Percentiles rank a stretch among this genome's conserved stretches.
Evolutionary conservation across 495 filamentous ascomycete species (phyloP).

Genomic region (Tuber aestivum): DNA sequence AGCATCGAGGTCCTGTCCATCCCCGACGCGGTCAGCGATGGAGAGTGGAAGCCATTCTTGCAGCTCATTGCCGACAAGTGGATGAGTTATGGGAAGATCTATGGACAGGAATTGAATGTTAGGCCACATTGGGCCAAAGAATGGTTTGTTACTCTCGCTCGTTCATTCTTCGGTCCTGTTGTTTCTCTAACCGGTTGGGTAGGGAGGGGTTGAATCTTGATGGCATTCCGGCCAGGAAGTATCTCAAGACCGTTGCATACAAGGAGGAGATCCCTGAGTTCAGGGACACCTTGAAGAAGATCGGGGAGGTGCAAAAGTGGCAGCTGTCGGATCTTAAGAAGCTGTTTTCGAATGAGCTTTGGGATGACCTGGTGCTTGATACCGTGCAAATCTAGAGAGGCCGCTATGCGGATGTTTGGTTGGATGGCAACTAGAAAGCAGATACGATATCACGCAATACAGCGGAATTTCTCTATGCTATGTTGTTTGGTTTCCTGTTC

Average conservation of each 20-base stretch:
- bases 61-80: constrained; percentile 49
- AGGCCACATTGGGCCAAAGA: constrained; percentile 56
- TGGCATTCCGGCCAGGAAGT: constrained; percentile 41
- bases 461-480: neutral
- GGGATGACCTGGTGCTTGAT: neutral
- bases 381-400: neutral
- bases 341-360: constrained; percentile 25
- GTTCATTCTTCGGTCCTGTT: neutral
- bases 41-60: constrained; percentile 47
- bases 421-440: neutral
- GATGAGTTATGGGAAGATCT: constrained; percentile 44
- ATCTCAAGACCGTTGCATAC: constrained; percentile 48
- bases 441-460: neutral
- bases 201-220: constrained; percentile 39
- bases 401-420: neutral
- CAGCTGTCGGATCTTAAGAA: constrained; percentile 44
- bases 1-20: constrained; percentile 51
- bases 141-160: constrained; percentile 43
- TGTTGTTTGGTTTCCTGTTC: neutral
- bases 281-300: constrained; percentile 44
- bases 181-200: neutral
- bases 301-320: constrained; percentile 50
- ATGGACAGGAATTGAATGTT: constrained; percentile 44
- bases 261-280: constrained; percentile 48
- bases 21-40: constrained; percentile 45